These are phyloP conservation scores for Russula lepida DNA, from an alignment of 768 basidiomycete genomes.

Conservation along the genomic window DNA sequence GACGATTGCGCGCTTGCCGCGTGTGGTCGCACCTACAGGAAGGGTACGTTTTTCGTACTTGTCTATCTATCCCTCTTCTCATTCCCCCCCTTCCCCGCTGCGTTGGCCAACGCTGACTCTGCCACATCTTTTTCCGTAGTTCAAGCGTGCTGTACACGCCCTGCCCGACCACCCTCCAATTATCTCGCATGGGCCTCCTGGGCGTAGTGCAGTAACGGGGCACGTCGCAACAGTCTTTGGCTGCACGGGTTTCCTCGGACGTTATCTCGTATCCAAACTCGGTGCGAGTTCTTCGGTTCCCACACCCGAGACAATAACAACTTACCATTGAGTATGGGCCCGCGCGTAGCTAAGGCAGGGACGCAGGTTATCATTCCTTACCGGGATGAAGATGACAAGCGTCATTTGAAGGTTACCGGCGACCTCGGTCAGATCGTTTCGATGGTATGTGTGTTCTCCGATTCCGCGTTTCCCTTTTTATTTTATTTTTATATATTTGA, in stretches of 20 bases:
- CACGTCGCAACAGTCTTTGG: constrained; percentile 97
- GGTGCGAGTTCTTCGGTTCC: constrained; percentile 40
- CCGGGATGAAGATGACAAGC: constrained; percentile 87
- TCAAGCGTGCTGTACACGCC: constrained; percentile 62
- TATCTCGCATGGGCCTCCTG: constrained; percentile 69
- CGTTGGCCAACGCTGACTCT: background rate
- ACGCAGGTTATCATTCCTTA: constrained; percentile 94
- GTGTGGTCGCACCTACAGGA: constrained; percentile 2
- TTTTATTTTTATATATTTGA: background rate
- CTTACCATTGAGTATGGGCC: background rate
- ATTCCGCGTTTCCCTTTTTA: background rate
- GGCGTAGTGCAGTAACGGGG: constrained; percentile 81
- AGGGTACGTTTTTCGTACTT: constrained; percentile 8
- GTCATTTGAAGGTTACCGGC: constrained; percentile 86
- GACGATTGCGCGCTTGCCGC: constrained; percentile 15
- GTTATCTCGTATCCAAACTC: constrained; percentile 90
- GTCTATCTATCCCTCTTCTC: too few species aligned
- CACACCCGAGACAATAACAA: background rate
- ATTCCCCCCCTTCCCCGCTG: background rate
- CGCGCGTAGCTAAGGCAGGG: constrained; percentile 65
- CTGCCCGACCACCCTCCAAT: constrained; percentile 55
- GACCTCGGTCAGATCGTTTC: constrained; percentile 95
- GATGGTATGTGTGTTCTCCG: constrained; percentile 58
- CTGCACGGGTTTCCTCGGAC: constrained; percentile 88
- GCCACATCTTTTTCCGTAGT: background rate